Base-by-base conservation (phyloP, 1,284 basidiomycete genomes). In the Puccinia coronata region DNA sequence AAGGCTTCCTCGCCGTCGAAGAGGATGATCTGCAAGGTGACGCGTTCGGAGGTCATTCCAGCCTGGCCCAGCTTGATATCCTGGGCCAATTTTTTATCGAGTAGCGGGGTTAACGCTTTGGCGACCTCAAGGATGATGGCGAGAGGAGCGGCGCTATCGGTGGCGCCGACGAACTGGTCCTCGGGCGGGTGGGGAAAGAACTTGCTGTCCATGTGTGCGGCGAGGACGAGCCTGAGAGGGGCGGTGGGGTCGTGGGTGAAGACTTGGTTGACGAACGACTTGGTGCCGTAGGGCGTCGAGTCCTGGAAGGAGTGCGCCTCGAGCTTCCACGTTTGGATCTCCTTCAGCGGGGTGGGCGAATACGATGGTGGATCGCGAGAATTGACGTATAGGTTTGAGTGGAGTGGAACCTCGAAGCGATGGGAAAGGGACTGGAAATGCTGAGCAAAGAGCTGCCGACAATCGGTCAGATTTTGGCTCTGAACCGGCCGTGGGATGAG, bases 1-100 rank as follows among this genome's bases (percentile, higher is more conserved):
- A 96, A 98, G 0, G 97, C 97, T 87, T 99, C 97, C 86, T 99
- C 97, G 3, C 97, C 97, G 84, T 99, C 98, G 83, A 99, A 96
- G 85, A 99, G 97, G 28, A 99, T 88, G n/a, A 99, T 88, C 86
- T 98, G 95, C 20, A 99, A 87, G 0, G 96, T 96, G 11, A 92
- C 93, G 82, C 83, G 63, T 43, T 80, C 80, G 9, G 83, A 67
- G 55, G 79, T 82, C 16, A 84, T 85, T 5, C 89, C 88, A 18
- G 90, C 88, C 28, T 28, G 31, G 82, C 28, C 90, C 88, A 77
- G 88, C 86, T 73, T 89, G 87, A n/a, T 92, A 89, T 28, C 89
- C 88, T 74, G n/a, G 20, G 31, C 18, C 12, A 76, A 28, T 49
- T 80, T 61, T 23, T n/a, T 25, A 47, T 92, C 88, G 16, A 98